Conservation (phyloP, 495 filamentous ascomycete species). For the Xylona heveae region DNA sequence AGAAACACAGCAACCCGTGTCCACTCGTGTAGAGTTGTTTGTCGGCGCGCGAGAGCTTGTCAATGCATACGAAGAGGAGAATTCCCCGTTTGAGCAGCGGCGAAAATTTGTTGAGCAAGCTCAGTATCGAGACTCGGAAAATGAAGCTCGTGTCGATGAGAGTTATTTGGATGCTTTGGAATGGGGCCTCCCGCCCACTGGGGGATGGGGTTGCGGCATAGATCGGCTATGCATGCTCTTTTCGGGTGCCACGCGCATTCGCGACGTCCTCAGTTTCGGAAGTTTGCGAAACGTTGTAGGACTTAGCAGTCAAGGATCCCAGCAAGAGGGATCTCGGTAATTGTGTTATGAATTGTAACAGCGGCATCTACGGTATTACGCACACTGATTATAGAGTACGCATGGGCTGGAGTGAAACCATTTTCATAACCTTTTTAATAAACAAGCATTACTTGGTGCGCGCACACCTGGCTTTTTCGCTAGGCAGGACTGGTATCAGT, state of each 20-base stretch:
- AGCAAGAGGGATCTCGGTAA: too few relatives aligned
- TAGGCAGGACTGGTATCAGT: too few relatives aligned
- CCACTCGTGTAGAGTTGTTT: conserved; percentile 78
- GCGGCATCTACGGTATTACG: too few relatives aligned
- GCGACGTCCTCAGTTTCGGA: conserved; percentile 72
- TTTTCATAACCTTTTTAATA: too few relatives aligned
- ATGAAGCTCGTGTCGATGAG: conserved; percentile 43
- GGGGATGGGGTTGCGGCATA: conserved; percentile 87
- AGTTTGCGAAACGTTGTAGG: conserved; percentile 47
- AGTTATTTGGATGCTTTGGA: conserved; percentile 65
- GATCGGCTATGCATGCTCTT: conserved; percentile 84
- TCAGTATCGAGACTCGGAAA: conserved; percentile 14
- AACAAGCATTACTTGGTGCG: too few relatives aligned
- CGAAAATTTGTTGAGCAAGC: conserved; percentile 56
- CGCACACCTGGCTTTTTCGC: too few relatives aligned
- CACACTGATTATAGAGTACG: too few relatives aligned
- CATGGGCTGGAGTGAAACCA: too few relatives aligned
- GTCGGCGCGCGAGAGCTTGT: conserved; percentile 58
- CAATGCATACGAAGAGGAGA: conserved; percentile 97
- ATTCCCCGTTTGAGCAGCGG: conserved; percentile 71
- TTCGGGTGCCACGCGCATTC: conserved; percentile 49
- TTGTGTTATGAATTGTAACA: too few relatives aligned
- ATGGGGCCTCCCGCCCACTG: conserved; percentile 78
- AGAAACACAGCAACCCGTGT: conserved; percentile 39
- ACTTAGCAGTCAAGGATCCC: too few relatives aligned